These are phyloP conservation scores for Candida freyschussii DNA, from an alignment of 1,139 yeast genomes.

Conservation along the genomic window DNA sequence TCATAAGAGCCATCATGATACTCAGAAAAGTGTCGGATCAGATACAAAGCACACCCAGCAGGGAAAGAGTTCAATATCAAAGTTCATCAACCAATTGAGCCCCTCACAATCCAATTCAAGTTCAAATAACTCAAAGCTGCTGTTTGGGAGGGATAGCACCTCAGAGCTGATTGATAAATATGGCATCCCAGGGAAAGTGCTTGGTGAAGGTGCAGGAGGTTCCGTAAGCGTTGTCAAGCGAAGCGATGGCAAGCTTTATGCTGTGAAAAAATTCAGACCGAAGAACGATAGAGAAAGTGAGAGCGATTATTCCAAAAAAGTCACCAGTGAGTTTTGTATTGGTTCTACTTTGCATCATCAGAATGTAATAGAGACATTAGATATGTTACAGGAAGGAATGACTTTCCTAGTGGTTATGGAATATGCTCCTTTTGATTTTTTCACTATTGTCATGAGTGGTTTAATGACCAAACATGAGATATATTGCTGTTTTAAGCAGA, in stretches of 20 bases:
- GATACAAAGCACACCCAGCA: constrained; percentile 1
- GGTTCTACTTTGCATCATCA: constrained; percentile 59
- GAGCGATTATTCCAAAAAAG: constrained; percentile 53
- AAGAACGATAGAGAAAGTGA: constrained; percentile 48
- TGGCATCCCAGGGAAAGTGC: constrained; percentile 54
- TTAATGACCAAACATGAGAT: constrained; percentile 54
- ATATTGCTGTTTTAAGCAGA: constrained; percentile 65
- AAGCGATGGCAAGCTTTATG: constrained; percentile 49
- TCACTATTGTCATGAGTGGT: constrained; percentile 73
- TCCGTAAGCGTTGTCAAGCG: constrained; percentile 58
- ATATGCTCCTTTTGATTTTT: constrained; percentile 69
- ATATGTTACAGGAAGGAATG: constrained; percentile 50
- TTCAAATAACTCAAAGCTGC: constrained; percentile 25
- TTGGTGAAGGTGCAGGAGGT: constrained; percentile 79
- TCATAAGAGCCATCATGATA: constrained; percentile 6
- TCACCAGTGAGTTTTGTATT: constrained; percentile 60
- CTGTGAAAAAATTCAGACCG: constrained; percentile 64
- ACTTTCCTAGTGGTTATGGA: constrained; percentile 66
- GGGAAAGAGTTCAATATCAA: constrained; percentile 13
- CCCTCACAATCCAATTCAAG: constrained; percentile 15
- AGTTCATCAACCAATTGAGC: constrained; percentile 14
- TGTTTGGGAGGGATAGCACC: constrained; percentile 34
- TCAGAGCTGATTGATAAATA: constrained; percentile 42
- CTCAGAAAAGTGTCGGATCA: no score
- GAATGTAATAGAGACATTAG: constrained; percentile 61